Base-by-base conservation (phyloP, 1,284 basidiomycete species). In the Apiotrichum mycotoxinovorans region DNA sequence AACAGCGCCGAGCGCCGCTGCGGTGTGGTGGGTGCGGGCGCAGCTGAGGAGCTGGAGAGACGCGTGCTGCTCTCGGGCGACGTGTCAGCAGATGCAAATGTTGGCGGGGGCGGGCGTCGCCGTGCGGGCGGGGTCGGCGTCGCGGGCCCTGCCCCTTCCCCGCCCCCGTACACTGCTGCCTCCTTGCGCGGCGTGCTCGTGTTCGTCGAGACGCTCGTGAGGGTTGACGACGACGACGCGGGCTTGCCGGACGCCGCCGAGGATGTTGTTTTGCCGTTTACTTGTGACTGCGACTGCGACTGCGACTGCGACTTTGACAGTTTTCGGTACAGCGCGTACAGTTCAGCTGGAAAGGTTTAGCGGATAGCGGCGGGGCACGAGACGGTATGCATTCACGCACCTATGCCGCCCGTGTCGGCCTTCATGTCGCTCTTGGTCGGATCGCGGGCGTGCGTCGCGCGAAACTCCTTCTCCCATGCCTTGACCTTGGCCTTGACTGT, bases 241-340 rank as follows among this genome's bases (percentile, higher is more conserved):
- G 30, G 5, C 12, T 30, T 30, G 30, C 40, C 5, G n/a, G 23
- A 26, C 0, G 43, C 17, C 18, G 35, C 20, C 8, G 38, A 23
- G 7, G 35, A 25, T 23, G 35, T 23, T 33, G 22, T 11, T 8
- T 22, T 41, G 30, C 30, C 30, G 30, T 30, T 30, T 30, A 12
- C 30, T n/a, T n/a, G n/a, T n/a, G n/a, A n/a, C n/a, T n/a, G n/a
- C n/a, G n/a, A n/a, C 37, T 35, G 12, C 34, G 12, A 11, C 34
- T 35, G 34, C 3, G 22, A 23, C 15, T 38, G 48, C 1, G 49
- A 17, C 70, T 87, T 91, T 50, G 82, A 82, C 26, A 91, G 80
- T 57, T 83, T 84, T 78, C 90, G 90, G 80, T 92, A 91, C 37
- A 85, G 81, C 66, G 83, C 88, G 79, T 92, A 92, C 73, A 88